These are phyloP conservation scores for Ascochyta fabae DNA, from an alignment of 2,329 filamentous ascomycete genomes.

Conservation along the genomic window DNA sequence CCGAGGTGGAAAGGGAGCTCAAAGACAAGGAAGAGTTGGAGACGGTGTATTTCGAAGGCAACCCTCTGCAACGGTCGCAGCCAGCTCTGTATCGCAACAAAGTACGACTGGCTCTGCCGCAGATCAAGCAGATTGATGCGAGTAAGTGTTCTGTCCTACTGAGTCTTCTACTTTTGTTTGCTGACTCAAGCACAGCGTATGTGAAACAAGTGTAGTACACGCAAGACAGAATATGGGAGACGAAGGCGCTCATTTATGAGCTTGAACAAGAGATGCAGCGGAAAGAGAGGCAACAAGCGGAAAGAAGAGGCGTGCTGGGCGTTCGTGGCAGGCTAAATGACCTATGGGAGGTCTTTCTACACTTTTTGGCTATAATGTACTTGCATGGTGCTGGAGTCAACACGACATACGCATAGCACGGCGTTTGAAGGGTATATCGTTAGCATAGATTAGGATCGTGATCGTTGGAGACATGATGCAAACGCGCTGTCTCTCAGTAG, in stretches of 20 bases:
- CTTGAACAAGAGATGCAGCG: background rate
- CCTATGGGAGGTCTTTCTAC: background rate
- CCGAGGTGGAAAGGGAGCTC: constrained; percentile 80
- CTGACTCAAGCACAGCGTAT: constrained; percentile 25
- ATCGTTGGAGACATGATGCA: background rate
- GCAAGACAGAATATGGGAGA: background rate
- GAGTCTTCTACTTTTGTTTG: constrained; percentile 1
- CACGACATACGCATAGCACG: constrained; percentile 15
- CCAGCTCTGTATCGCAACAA: constrained; percentile 95
- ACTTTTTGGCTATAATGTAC: background rate
- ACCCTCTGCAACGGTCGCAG: constrained; percentile 79
- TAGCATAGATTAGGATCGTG: background rate
- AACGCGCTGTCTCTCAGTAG: background rate
- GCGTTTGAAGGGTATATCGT: constrained; percentile 8
- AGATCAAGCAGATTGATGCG: constrained; percentile 93
- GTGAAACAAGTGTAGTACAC: constrained; percentile 27
- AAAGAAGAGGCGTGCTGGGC: background rate
- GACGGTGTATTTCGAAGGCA: constrained; percentile 97
- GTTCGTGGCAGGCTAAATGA: background rate
- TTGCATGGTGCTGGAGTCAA: constrained; percentile 8
- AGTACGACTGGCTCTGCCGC: constrained; percentile 82
- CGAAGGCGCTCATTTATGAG: background rate
- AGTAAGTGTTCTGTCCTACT: constrained; percentile 68
- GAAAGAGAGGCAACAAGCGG: background rate
- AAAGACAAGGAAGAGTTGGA: constrained; percentile 78